Evolutionary conservation across 345 rosid genomes (phyloP).

Genomic region (Mangifera indica): DNA sequence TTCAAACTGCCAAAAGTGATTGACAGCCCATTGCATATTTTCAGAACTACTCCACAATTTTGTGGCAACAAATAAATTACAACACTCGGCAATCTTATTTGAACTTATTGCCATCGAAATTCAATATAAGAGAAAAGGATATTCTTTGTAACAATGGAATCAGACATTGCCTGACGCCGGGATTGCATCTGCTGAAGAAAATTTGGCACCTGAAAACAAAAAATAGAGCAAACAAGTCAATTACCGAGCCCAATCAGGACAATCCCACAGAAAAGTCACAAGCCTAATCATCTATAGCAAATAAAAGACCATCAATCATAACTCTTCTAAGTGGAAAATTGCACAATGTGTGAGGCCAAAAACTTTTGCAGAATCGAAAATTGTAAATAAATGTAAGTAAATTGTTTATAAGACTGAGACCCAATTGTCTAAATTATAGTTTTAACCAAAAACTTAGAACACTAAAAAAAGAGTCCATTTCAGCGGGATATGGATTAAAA

Average conservation of each 20-base stretch:
- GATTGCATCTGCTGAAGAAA: conserved; percentile 80
- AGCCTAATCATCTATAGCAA: neutral
- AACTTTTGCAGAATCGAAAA: neutral
- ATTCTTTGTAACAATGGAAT: conserved; percentile 69
- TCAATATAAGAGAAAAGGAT: conserved; percentile 38
- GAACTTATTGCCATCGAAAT: neutral
- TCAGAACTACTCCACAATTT: neutral
- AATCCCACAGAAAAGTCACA: neutral
- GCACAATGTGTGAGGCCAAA: neutral
- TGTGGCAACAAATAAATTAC: neutral
- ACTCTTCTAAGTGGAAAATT: neutral
- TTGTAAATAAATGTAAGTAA: neutral
- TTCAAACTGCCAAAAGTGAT: neutral
- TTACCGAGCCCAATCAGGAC: neutral
- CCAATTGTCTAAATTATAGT: neutral
- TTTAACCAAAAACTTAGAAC: neutral
- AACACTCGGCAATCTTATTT: neutral
- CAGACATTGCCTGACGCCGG: conserved; percentile 79
- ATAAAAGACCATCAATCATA: neutral
- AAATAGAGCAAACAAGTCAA: conserved; percentile 13
- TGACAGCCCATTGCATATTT: neutral
- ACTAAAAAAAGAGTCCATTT: too few relatives aligned
- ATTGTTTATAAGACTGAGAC: neutral
- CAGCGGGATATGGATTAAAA: too few relatives aligned
- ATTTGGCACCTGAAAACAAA: conserved; percentile 58